Base-by-base conservation (phyloP, 1,284 basidiomycete genomes). In the Naganishia cerealis region DNA sequence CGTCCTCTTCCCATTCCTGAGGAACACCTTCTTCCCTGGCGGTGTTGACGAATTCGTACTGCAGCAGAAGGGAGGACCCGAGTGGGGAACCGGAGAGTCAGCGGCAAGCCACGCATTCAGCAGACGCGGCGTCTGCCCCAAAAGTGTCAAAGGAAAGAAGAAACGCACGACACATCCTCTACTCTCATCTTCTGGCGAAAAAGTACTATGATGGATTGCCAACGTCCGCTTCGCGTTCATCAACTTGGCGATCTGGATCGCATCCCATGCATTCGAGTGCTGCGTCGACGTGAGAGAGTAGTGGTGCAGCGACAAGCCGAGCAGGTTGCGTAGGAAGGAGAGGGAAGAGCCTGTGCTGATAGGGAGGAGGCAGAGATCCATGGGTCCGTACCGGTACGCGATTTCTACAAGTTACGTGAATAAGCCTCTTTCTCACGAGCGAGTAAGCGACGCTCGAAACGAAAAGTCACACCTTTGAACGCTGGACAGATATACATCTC, bases 141-240 rank as follows among this genome's bases (percentile, higher is more conserved):
- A 16, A n/a, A 33, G 42, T 26, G 29, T 33, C 29, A 21, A 10
- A 46, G 29, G 52, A 10, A 18, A 40, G 7, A 26, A 24, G 26
- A 7, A 7, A 66, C 68, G 62, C 24, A 70, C 66, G 24, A 70
- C 42, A 58, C 59, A 65, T 18, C 78, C 80, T 48, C 80, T 69
- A 9, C 76, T 73, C 70, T 81, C 80, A 21, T 78, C 74, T 5
- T 69, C 69, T 65, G 80, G 78, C 66, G 78, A 80, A 69, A 81
- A 80, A 10, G 80, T 81, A n/a, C 79, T 79, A 76, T 79, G 80
- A 71, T 81, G 80, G 29, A 81, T 77, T 10, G 77, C 80, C 29
- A 81, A 36, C 6, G 71, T 72, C n/a, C 78, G 70, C 42, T 74
- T 63, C 13, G 74, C 71, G 26, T 70, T n/a, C 54, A 81, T 70